phyloP scores from a whole-genome alignment of 352 stramenopile species.

The Aphanomyces invadans region DNA sequence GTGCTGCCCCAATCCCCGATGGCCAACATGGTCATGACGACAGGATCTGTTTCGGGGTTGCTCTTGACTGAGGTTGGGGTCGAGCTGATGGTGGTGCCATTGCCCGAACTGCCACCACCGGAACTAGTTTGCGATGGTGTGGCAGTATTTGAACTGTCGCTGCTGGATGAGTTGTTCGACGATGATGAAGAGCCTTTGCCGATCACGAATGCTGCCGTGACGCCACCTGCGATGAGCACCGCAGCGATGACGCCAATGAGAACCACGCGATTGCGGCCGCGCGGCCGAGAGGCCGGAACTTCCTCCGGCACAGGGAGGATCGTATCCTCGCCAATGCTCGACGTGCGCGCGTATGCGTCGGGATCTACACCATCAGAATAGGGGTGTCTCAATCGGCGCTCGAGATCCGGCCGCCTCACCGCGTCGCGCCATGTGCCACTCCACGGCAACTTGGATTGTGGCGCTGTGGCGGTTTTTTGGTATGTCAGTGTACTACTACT shows the following conservation, averaged over 20 bases:
- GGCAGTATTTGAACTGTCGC: no score
- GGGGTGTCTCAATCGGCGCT: no score
- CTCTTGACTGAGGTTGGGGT: no score
- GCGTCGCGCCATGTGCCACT: no score
- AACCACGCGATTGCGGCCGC: not conserved
- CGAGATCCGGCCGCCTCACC: no score
- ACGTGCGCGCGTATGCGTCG: not conserved
- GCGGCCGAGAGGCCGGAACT: not conserved
- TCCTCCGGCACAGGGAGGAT: not conserved
- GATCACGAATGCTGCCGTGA: not conserved
- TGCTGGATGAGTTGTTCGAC: not conserved
- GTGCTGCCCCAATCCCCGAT: slow-evolving; percentile 82
- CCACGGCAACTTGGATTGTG: no score
- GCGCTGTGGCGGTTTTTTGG: no score
- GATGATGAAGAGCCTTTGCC: not conserved
- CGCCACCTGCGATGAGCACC: not conserved
- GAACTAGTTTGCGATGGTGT: no score
- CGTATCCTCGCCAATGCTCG: not conserved
- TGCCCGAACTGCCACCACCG: no score
- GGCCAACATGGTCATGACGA: slow-evolving; percentile 67
- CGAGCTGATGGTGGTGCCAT: no score
- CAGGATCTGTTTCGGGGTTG: slow-evolving; percentile 15
- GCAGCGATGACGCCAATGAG: not conserved
- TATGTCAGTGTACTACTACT: no score
- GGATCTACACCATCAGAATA: no score